Conservation (phyloP, 1,284 basidiomycete species). For the Ganoderma multipileum region DNA sequence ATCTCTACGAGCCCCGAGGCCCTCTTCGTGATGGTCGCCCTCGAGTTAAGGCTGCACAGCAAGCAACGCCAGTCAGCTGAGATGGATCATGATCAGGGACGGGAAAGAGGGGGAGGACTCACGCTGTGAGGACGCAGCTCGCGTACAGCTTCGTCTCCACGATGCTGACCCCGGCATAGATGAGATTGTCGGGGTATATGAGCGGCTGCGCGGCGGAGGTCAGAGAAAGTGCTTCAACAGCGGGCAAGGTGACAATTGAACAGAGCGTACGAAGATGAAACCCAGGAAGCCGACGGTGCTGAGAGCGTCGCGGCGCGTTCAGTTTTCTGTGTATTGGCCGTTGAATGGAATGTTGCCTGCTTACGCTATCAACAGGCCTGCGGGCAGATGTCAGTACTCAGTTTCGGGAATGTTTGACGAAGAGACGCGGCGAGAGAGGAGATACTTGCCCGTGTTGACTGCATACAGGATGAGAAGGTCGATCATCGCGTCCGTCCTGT, state of each 20-base stretch:
- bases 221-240: background rate
- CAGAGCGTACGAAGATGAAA: conserved; percentile 4
- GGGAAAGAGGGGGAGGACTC: background rate
- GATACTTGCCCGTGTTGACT: conserved; percentile 4
- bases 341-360: background rate
- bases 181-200: background rate
- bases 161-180: conserved; percentile 8
- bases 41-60: background rate
- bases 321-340: background rate
- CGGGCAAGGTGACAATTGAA: background rate
- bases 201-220: background rate
- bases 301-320: background rate
- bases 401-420: background rate
- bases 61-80: background rate
- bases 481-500: conserved; percentile 4
- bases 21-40: background rate
- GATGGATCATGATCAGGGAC: background rate
- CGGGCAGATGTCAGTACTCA: background rate
- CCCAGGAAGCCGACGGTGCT: background rate
- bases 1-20: background rate
- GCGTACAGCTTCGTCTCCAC: conserved; percentile 5
- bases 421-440: too few relatives aligned
- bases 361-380: conserved; percentile 1
- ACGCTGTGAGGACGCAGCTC: conserved; percentile 9
- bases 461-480: conserved; percentile 9